Evolutionary conservation across 1,139 yeast species (phyloP).

Genomic region (Protomyces macrosporus): DNA sequence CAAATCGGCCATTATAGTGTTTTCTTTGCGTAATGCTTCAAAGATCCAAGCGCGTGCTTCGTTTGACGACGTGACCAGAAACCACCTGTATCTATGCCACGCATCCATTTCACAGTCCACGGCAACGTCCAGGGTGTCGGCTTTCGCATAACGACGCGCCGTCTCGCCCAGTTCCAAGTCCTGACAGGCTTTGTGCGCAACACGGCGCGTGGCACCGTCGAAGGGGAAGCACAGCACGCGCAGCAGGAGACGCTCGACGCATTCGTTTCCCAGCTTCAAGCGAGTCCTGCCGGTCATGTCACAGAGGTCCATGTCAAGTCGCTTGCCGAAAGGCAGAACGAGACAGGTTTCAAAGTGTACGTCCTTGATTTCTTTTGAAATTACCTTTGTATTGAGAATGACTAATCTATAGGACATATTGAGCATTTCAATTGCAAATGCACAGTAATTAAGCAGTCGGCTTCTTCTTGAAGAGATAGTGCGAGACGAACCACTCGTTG

Average conservation of each 20-base stretch:
- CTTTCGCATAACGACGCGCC: slow-evolving; percentile 13
- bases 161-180: background rate
- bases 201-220: slow-evolving; percentile 13
- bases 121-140: slow-evolving; percentile 20
- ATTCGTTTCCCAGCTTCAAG: slow-evolving; percentile 1
- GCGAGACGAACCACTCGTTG: slow-evolving; percentile 26
- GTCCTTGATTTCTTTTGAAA: too few relatives aligned
- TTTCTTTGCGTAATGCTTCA: too few relatives aligned
- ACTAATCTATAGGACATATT: too few relatives aligned
- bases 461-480: slow-evolving; percentile 25
- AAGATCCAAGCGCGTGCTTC: too few relatives aligned
- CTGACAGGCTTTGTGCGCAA: slow-evolving; percentile 20
- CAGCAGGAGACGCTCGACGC: background rate
- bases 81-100: background rate
- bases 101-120: background rate
- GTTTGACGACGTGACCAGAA: background rate
- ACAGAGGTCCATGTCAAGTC: background rate
- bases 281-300: slow-evolving; percentile 16
- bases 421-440: too few relatives aligned
- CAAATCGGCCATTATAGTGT: too few relatives aligned
- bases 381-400: too few relatives aligned
- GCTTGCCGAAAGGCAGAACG: too few relatives aligned
- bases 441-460: background rate
- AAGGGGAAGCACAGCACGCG: slow-evolving; percentile 15
- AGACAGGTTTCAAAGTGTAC: too few relatives aligned